A percentile compares a stretch with the other conserved stretches of the same genome.
Evolutionary conservation across 345 rosid species (phyloP).

Genomic region (Mangifera indica): DNA sequence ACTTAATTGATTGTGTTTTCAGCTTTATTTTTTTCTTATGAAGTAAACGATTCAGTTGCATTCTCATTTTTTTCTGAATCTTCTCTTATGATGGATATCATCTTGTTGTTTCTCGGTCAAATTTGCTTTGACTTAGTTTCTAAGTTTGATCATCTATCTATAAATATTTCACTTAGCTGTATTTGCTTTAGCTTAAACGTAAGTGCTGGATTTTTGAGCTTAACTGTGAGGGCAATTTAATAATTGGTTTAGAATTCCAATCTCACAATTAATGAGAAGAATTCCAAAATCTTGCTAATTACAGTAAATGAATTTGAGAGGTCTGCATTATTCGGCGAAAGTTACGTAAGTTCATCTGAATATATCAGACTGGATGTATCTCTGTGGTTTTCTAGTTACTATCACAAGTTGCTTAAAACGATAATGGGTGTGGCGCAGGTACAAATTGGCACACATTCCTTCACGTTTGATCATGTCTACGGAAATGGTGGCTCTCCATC

Average conservation of each 20-base stretch:
- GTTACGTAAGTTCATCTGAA: not conserved
- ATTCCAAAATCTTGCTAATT: not conserved
- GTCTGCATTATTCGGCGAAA: not conserved
- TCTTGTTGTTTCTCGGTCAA: not conserved
- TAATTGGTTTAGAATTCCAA: conserved; percentile 3
- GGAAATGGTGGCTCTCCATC: conserved; percentile 59
- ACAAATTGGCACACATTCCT: conserved; percentile 72
- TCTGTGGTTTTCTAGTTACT: not conserved
- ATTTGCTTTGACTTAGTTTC: not conserved
- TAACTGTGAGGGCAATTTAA: too few species aligned
- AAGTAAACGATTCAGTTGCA: not conserved
- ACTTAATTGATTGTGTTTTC: not conserved
- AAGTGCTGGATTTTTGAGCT: too few species aligned
- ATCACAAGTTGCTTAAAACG: not conserved
- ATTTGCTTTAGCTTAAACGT: not conserved
- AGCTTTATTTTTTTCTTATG: not conserved
- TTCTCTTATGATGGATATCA: not conserved
- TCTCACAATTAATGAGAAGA: not conserved
- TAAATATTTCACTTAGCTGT: not conserved
- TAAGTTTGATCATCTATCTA: not conserved
- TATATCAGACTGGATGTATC: not conserved
- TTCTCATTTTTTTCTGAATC: not conserved
- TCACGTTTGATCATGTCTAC: conserved; percentile 81
- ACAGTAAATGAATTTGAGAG: not conserved
- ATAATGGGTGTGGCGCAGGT: conserved; percentile 46